Percentiles rank a stretch among this genome's conserved stretches.
Evolutionary conservation across 129 eudicot genomes (phyloP).

Genomic region (Ambrosia artemisiifolia): DNA sequence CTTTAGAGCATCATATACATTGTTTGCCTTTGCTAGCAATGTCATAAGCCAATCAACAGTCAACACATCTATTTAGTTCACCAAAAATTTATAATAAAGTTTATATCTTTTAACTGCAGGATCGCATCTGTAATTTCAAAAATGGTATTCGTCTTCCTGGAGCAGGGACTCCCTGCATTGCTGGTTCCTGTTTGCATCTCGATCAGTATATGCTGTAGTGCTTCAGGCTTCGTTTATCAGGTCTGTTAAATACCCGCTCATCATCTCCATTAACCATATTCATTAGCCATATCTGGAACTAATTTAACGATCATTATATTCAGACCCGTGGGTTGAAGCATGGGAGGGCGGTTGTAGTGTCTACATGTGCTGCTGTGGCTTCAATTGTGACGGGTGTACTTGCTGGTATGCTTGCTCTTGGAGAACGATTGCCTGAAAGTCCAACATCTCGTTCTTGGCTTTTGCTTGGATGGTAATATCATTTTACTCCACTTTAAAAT

Average conservation of each 20-base stretch:
- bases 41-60: neutral
- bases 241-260: slow-evolving; percentile 28
- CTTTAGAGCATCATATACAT: neutral
- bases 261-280: neutral
- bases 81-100: neutral
- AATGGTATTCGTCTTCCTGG: slow-evolving; percentile 92
- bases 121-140: slow-evolving; percentile 93
- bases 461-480: slow-evolving; percentile 81
- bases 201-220: slow-evolving; percentile 88
- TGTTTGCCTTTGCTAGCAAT: neutral
- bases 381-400: slow-evolving; percentile 95
- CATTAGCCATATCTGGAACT: neutral
- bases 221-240: slow-evolving; percentile 87
- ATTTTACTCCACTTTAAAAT: neutral
- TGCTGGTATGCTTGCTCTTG: slow-evolving; percentile 97
- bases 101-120: slow-evolving; percentile 46
- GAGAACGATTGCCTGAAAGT: slow-evolving; percentile 86
- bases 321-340: slow-evolving; percentile 97
- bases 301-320: slow-evolving; percentile 16
- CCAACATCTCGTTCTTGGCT: slow-evolving; percentile 75
- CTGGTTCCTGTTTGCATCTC: slow-evolving; percentile 80
- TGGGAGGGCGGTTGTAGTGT: slow-evolving; percentile 95
- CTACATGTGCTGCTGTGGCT: slow-evolving; percentile 99
- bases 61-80: neutral
- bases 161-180: slow-evolving; percentile 80